Evolutionary conservation across 306 rosid genomes (phyloP).

Genomic region (Vigna trinervia): DNA sequence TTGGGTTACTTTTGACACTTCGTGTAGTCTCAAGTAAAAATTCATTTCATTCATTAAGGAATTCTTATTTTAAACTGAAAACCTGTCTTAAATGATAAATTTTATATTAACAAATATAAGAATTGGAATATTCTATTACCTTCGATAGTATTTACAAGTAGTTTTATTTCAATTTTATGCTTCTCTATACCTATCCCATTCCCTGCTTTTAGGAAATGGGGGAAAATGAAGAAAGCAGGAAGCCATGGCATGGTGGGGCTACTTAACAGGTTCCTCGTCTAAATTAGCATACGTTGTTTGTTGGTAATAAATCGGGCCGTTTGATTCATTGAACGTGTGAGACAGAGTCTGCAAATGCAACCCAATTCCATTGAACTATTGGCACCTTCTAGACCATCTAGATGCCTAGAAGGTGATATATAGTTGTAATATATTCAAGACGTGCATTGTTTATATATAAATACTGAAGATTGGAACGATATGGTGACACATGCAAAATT

Average conservation of each 20-base stretch:
- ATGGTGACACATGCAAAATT: constrained; percentile 45
- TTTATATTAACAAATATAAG: constrained; percentile 7
- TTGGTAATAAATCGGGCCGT: constrained; percentile 41
- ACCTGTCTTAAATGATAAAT: constrained; percentile 7
- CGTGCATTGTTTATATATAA: constrained; percentile 27
- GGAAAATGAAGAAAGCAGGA: constrained; percentile 17
- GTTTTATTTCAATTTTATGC: constrained; percentile 15
- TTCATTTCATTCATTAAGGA: constrained; percentile 10
- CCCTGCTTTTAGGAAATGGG: constrained; percentile 28
- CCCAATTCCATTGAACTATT: constrained; percentile 43
- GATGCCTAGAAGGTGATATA: constrained; percentile 15
- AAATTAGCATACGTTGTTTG: constrained; percentile 42
- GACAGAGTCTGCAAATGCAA: constrained; percentile 33
- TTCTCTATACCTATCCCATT: constrained; percentile 9
- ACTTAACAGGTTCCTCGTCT: constrained; percentile 43
- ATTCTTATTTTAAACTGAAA: constrained; percentile 1
- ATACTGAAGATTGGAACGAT: constrained; percentile 29
- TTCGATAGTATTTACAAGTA: not conserved
- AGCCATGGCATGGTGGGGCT: constrained; percentile 29
- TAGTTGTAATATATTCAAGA: constrained; percentile 11
- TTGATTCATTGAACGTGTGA: constrained; percentile 27
- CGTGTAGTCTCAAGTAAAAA: constrained; percentile 7
- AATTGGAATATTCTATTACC: not conserved
- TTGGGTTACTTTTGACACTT: constrained; percentile 39
- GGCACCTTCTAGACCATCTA: constrained; percentile 31